Evolutionary conservation across 2,329 filamentous ascomycete species (phyloP).

Genomic region (Cadophora malorum): DNA sequence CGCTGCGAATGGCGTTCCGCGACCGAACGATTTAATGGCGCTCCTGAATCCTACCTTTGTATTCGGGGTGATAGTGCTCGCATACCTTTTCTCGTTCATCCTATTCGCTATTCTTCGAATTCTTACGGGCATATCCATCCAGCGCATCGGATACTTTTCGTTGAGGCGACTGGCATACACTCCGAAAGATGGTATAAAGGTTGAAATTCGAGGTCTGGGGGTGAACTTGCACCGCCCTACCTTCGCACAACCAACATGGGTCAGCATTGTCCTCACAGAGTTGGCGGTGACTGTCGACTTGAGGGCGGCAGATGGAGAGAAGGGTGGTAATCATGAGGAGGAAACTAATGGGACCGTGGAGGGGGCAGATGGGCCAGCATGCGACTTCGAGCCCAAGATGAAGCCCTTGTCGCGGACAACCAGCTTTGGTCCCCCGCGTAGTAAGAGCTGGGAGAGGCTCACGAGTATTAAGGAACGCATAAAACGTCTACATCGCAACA

Average conservation of each 20-base stretch:
- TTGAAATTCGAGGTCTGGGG: slow-evolving; percentile 89
- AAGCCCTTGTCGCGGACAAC: slow-evolving; percentile 36
- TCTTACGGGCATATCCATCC: slow-evolving; percentile 91
- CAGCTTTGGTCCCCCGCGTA: slow-evolving; percentile 53
- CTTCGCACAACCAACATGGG: slow-evolving; percentile 96
- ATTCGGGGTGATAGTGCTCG: slow-evolving; percentile 81
- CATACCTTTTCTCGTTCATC: slow-evolving; percentile 91
- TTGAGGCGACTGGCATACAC: slow-evolving; percentile 90
- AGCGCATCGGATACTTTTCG: slow-evolving; percentile 91
- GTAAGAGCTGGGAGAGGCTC: slow-evolving; percentile 81
- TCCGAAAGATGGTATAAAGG: slow-evolving; percentile 83
- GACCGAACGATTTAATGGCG: slow-evolving; percentile 56
- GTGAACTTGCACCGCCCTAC: slow-evolving; percentile 91
- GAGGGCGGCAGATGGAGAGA: slow-evolving; percentile 63
- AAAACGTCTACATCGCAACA: slow-evolving; percentile 83
- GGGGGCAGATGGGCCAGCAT: slow-evolving; percentile 36
- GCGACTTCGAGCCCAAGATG: slow-evolving; percentile 33
- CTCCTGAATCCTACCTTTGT: slow-evolving; percentile 80
- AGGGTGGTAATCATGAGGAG: slow-evolving; percentile 35
- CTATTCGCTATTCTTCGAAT: slow-evolving; percentile 92
- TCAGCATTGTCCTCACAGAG: slow-evolving; percentile 88
- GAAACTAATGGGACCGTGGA: slow-evolving; percentile 40
- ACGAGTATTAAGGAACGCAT: slow-evolving; percentile 82
- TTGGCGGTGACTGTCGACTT: slow-evolving; percentile 84
- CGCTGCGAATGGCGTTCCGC: slow-evolving; percentile 35